phyloP scores from a whole-genome alignment of 192 early-diverging fungal species.

The Paraglomus brasilianum region DNA sequence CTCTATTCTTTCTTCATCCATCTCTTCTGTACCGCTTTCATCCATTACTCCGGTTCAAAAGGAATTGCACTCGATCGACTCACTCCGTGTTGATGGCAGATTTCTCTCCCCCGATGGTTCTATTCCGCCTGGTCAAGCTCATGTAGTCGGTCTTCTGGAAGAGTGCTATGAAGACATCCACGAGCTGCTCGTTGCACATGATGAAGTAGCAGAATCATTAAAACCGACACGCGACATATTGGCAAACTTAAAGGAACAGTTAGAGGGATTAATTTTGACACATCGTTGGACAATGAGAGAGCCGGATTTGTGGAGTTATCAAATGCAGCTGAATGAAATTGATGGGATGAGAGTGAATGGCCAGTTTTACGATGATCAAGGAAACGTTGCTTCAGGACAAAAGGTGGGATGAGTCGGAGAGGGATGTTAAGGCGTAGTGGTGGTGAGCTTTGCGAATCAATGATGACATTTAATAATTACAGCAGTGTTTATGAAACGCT shows the following conservation, averaged over 20 bases:
- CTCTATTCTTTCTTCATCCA: too few relatives aligned
- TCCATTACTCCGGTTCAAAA: constrained; percentile 61
- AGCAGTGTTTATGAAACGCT: too few relatives aligned
- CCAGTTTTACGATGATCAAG: constrained; percentile 73
- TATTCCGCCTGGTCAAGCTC: constrained; percentile 79
- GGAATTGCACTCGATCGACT: constrained; percentile 79
- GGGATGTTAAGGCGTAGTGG: too few relatives aligned
- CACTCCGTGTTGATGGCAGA: constrained; percentile 74
- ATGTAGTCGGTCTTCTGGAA: constrained; percentile 78
- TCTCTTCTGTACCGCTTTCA: too few relatives aligned
- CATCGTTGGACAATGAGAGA: constrained; percentile 78
- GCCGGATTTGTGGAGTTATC: constrained; percentile 62
- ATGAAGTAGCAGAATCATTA: constrained; percentile 60
- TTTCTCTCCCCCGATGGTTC: constrained; percentile 68
- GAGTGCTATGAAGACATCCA: constrained; percentile 80
- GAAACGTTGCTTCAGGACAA: constrained; percentile 71
- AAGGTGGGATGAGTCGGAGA: too few relatives aligned
- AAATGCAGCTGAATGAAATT: constrained; percentile 77
- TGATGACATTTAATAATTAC: too few relatives aligned
- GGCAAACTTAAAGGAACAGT: constrained; percentile 66
- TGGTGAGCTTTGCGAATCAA: too few relatives aligned
- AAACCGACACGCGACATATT: constrained; percentile 60
- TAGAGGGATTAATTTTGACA: constrained; percentile 75
- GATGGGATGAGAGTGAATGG: constrained; percentile 81
- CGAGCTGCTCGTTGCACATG: constrained; percentile 72